Base-by-base conservation (phyloP, 2,329 filamentous ascomycete species). In the Dactylellina haptotyla region DNA sequence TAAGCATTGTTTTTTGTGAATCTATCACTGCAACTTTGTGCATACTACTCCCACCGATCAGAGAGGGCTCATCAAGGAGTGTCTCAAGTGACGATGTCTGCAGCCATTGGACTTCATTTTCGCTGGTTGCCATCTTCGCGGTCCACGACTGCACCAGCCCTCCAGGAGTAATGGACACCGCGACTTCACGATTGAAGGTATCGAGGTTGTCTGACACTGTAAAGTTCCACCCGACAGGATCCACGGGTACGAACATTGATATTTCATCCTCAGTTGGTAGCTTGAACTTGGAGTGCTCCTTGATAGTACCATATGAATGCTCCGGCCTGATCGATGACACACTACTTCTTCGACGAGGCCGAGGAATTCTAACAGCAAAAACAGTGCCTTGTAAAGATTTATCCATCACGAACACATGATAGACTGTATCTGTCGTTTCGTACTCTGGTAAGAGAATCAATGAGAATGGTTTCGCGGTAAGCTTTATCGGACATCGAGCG, bases 21-120 rank as follows among this genome's bases (percentile, higher is more conserved):
- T 96, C 90, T 32, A 96, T 91, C 18, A 97, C 82, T 2, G 93
- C 93, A 23, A 91, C 90, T 80, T 96, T 97, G 75, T 93, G 90
- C 78, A 93, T 89, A 6, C 90, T 93, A 76, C 91, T 96, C 12
- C 91, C 93, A 78, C 92, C 96, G 9, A 90, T 91, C 26, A 97
- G 84, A 0, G 91, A 88, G 23, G 91, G 90, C 26, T 90, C 86
- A 0, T 81, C 80, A 16, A 97, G 84, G 0, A 89, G 88, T 1
- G 93, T 97, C 76, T 96, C 90, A 74, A 95, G 89, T 0, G 87
- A 89, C 16, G 90, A 92, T 0, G 92, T 96, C 6, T 89, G 86
- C 1, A 97, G 83, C 92, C 93, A 97, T 75, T 93, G 90, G n/a
- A 83, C 82, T 25, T 84, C 82, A 3, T 83, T 79, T 76, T 92